These are phyloP conservation scores for Rhizopogon rudus DNA, from an alignment of 768 basidiomycete genomes.

Conservation along the genomic window DNA sequence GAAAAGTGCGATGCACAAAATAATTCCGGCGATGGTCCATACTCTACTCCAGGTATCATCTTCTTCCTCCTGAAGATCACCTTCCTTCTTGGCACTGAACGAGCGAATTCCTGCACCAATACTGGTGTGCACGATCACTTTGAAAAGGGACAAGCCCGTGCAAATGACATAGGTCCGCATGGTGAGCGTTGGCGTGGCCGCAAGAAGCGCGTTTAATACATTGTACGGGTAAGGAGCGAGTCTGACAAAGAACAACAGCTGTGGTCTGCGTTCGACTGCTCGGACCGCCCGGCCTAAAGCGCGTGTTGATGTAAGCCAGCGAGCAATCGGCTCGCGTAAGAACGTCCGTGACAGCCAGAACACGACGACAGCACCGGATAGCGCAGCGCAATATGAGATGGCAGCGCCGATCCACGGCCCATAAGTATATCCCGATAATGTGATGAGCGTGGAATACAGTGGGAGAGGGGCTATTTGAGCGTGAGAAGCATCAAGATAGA, in stretches of 20 bases:
- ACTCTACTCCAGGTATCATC: conserved; percentile 45
- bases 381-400: conserved; percentile 83
- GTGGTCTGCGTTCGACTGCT: conserved; percentile 84
- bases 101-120: conserved; percentile 83
- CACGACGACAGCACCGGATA: conserved; percentile 79
- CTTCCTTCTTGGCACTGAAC: conserved; percentile 57
- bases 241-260: conserved; percentile 86
- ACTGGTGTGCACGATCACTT: conserved; percentile 87
- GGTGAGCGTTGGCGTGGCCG: conserved; percentile 78
- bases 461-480: conserved; percentile 70
- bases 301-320: conserved; percentile 64
- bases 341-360: conserved; percentile 75
- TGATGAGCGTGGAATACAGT: conserved; percentile 89
- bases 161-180: conserved; percentile 73
- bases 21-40: conserved; percentile 66
- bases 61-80: conserved; percentile 31
- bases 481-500: conserved; percentile 8
- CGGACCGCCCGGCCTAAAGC: conserved; percentile 78
- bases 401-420: conserved; percentile 80
- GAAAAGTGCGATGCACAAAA: conserved; percentile 69
- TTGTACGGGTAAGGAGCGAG: conserved; percentile 92
- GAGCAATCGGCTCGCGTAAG: conserved; percentile 64
- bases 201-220: conserved; percentile 92
- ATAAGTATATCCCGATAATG: conserved; percentile 88
- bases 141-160: conserved; percentile 82